phyloP scores from a whole-genome alignment of 78 protist species.

The Emiliania huxleyi region DNA sequence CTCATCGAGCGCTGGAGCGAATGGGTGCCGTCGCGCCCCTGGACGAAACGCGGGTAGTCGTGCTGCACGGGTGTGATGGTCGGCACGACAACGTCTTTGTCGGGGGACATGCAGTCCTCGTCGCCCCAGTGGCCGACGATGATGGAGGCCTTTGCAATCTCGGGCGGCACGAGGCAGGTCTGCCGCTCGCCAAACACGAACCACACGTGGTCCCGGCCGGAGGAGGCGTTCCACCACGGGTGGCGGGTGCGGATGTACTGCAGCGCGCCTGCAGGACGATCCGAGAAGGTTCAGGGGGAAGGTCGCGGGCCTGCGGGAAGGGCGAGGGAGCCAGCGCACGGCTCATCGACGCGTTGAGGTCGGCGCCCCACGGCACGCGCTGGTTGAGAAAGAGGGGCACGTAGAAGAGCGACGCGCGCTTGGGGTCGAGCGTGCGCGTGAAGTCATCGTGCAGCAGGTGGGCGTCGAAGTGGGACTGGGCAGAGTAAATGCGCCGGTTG shows the following conservation, averaged over 20 bases:
- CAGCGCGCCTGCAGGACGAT: no score
- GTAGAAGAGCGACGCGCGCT: neutral
- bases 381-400: constrained; percentile 20
- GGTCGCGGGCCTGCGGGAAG: no score
- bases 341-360: neutral
- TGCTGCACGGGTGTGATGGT: constrained; percentile 11
- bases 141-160: neutral
- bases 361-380: constrained; percentile 12
- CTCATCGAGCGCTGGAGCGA: neutral
- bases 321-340: no score
- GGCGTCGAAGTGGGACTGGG: constrained; percentile 5
- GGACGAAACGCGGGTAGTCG: neutral
- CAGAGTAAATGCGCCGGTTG: neutral
- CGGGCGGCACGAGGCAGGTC: neutral
- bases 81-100: neutral
- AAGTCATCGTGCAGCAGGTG: constrained; percentile 9
- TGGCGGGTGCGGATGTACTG: neutral
- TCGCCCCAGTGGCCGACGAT: constrained; percentile 30
- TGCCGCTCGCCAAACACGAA: constrained; percentile 9
- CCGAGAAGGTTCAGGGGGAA: no score
- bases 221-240: neutral
- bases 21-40: neutral
- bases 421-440: neutral
- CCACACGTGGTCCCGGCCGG: constrained; percentile 9
- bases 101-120: neutral